phyloP scores from a whole-genome alignment of 2,329 filamentous ascomycete genomes.

The Fusarium clavum region DNA sequence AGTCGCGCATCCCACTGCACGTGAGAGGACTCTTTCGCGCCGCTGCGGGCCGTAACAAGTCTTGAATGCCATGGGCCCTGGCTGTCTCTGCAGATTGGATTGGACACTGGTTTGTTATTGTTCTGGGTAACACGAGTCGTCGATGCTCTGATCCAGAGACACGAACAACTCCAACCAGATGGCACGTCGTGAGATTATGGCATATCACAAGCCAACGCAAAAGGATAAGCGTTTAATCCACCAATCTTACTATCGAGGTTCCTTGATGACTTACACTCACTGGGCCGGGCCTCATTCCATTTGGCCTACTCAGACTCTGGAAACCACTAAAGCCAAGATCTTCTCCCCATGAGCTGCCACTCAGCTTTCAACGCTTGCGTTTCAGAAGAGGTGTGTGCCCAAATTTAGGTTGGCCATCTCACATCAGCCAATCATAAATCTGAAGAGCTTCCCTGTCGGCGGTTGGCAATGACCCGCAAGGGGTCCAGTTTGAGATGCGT shows the following conservation, averaged over 20 bases:
- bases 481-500: constrained; percentile 45
- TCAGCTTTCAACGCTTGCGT: constrained; percentile 44
- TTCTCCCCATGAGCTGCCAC: constrained; percentile 39
- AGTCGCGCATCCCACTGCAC: constrained; percentile 15
- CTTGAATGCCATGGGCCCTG: constrained; percentile 15
- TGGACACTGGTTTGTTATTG: constrained; percentile 6
- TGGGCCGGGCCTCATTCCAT: constrained; percentile 35
- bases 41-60: constrained; percentile 23
- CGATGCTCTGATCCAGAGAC: background rate
- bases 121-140: constrained; percentile 22
- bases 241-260: constrained; percentile 40
- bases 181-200: background rate
- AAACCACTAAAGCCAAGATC: constrained; percentile 12
- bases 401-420: constrained; percentile 51
- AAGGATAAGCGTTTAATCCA: constrained; percentile 43
- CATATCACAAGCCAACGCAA: constrained; percentile 11
- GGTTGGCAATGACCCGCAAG: constrained; percentile 38
- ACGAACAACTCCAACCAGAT: background rate
- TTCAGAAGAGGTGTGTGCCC: constrained; percentile 47
- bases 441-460: constrained; percentile 47
- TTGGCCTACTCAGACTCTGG: constrained; percentile 1
- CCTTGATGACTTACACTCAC: constrained; percentile 20
- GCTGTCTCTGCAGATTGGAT: constrained; percentile 12
- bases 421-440: constrained; percentile 50
- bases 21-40: constrained; percentile 35